Base-by-base conservation (phyloP, 2,329 filamentous ascomycete species). In the Talaromyces sp. region DNA sequence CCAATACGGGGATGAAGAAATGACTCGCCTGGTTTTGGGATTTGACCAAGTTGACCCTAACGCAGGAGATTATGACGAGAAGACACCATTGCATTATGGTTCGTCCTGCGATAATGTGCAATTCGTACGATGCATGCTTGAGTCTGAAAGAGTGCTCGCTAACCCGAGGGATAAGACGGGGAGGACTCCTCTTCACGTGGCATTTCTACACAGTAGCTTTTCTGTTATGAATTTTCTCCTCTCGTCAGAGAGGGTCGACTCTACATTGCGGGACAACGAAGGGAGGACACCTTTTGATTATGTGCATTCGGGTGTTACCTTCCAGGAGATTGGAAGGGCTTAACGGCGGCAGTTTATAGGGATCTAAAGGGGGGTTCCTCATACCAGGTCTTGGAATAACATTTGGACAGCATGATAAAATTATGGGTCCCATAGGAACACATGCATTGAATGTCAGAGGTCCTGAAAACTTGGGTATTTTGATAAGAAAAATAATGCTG, bases 151-250 rank as follows among this genome's bases (percentile, higher is more conserved):
- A 30, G 43, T 46, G 1, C 7, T 46, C 3, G 43, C 11, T 2
- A 46, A 46, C 24, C 19, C 29, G 4, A 46, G 24, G 22, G 43
- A 46, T 36, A 14, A n/a, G 4, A 16, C 19, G 1, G 43, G 43
- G 14, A 46, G 43, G 16, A 46, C 43, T 3, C 30, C 43, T 6
- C 43, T 46, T 16, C 43, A 46, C 16, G 30, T 46, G n/a, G 43
- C 43, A 10, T 35, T 46, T 7, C 24, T 46, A 30, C 43, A 46
- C 35, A 22, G 27, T 27, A 46, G 43, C 17, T 30, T 13, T 14
- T 29, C 30, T 36, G 43, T 46, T 19, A 14, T 19, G 20, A 13
- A 36, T 24, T 24, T 46, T 29, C 43, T 46, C n/a, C 43, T 46
- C 3, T n/a, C 30, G 4, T 46, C 17, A 3, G 30, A 46, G 10